Conservation (phyloP, 1,284 basidiomycete genomes). For the Rhodotorula sp. region DNA sequence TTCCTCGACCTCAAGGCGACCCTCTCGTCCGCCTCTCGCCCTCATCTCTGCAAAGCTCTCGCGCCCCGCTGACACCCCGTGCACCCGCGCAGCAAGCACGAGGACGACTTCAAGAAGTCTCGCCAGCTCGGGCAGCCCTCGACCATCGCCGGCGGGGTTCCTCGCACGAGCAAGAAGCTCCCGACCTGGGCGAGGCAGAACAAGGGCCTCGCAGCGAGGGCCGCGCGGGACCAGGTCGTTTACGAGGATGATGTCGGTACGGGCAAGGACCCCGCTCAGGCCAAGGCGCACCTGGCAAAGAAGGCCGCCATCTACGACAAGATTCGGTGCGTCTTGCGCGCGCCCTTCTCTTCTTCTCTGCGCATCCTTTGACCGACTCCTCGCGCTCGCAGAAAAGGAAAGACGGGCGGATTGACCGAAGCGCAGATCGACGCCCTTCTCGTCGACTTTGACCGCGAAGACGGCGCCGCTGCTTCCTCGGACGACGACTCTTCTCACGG, state of each 20-base stretch:
- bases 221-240: conserved; percentile 21
- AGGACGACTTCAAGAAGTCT: conserved; percentile 25
- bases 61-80: neutral
- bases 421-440: conserved; percentile 71
- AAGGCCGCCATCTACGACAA: conserved; percentile 44
- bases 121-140: neutral
- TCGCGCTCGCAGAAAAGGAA: conserved; percentile 59
- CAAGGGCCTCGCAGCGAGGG: conserved; percentile 19
- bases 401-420: conserved; percentile 74
- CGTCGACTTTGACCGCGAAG: conserved; percentile 80
- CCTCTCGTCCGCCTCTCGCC: conserved; percentile 26
- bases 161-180: conserved; percentile 9
- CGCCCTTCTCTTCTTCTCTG: neutral
- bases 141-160: neutral
- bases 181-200: conserved; percentile 31
- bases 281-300: conserved; percentile 35
- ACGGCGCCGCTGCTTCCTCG: conserved; percentile 55
- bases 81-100: conserved; percentile 17
- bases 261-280: conserved; percentile 8
- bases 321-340: conserved; percentile 25
- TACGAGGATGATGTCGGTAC: conserved; percentile 28
- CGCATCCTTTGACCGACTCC: neutral
- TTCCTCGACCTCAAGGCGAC: neutral
- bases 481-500: conserved; percentile 42
- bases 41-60: neutral